Evolutionary conservation across 192 early-diverging fungal genomes (phyloP), one percentile per base, ranked within the genome.

Genomic region (Coemansia sp.): DNA sequence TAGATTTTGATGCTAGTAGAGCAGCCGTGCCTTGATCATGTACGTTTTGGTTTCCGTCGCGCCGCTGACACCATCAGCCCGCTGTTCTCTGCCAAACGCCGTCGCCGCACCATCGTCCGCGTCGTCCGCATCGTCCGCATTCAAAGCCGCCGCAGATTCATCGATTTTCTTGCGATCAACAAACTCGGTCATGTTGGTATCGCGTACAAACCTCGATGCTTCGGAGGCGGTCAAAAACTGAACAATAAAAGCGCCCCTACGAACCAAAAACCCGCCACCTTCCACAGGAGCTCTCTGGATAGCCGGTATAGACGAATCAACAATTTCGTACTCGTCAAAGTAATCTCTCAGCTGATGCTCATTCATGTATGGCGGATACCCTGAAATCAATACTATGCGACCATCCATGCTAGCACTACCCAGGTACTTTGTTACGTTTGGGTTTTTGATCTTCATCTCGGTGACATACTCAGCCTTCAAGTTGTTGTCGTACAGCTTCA

Each of bases 201-300:
- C 58, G 43, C 70, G 57, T 8, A 72, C 50, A 48, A 72, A 72
- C 15, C 70, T 48, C 11, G 51, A 56, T 5, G 70, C 70, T 27
- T 72, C 70, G 0, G 63, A 52, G 20, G 55, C 27, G 2, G 58
- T 66, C 35, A 53, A 26, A 28, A 72, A 56, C 50, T 72, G 70
- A 9, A 72, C 14, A 8, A 72, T 51, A 37, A 72, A 72, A 1
- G 70, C 70, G 18, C 62, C 63, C 5, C 51, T 39, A 9, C 70
- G 70, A 0, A 40, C 35, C 14, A 72, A 44, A 24, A 72, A 72
- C 9, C 58, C 61, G 4, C 57, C 32, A n/a, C 70, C 62, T 2
- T 30, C 11, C 32, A 49, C 58, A 25, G 70, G 70, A 9, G 70
- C 70, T 10, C 43, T 53, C 62, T 72, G 70, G 19, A 72, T 51